Base-by-base conservation (phyloP, 805 yeast species). In the Nakazawaea peltata region DNA sequence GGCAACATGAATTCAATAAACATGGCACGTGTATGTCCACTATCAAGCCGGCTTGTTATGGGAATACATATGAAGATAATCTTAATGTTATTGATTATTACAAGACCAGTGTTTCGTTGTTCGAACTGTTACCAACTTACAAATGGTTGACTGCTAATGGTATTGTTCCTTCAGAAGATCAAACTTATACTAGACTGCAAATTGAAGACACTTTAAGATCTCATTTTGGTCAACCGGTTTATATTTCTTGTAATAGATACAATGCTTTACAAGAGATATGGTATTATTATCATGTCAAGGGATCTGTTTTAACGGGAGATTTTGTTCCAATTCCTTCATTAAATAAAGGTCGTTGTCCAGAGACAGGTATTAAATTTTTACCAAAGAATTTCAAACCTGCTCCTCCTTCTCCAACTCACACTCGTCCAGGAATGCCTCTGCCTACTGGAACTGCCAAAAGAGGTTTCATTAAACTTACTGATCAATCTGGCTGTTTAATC, bases 11-110 rank as follows among this genome's bases (percentile, higher is more conserved):
- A 57, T 88, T 73, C 67, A 87, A 88, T 62, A 88, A 88, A 54
- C 97, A 88, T 53, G 97, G 88, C 17, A 86, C 95, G 8, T 88
- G 97, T 59, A 77, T 87, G 69, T 73, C 78, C 32, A 86, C 96
- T 1, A 62, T 88, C 30, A 73, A 69, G 37, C 83, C 92, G 3
- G 46, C 55, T 4, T 88, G 97, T 55, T 87, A 86, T 56, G 59
- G 58, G 5, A 47, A 43, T 15, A 36, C 43, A 15, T 54, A 52
- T 39, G 46, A 50, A 17, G 36, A 52, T 12, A 46, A 56, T 40
- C 61, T 57, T 37, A 66, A 67, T 33, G 87, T 83, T 19, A 77
- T 74, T 39, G 94, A 86, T 53, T 86, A 76, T 57, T 83, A 65
- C 56, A 67, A 69, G 33, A 67, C 74, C 26, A 69, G 81, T 1